phyloP scores from a whole-genome alignment of 2,329 filamentous ascomycete genomes.

The Diaporthe australafricana region DNA sequence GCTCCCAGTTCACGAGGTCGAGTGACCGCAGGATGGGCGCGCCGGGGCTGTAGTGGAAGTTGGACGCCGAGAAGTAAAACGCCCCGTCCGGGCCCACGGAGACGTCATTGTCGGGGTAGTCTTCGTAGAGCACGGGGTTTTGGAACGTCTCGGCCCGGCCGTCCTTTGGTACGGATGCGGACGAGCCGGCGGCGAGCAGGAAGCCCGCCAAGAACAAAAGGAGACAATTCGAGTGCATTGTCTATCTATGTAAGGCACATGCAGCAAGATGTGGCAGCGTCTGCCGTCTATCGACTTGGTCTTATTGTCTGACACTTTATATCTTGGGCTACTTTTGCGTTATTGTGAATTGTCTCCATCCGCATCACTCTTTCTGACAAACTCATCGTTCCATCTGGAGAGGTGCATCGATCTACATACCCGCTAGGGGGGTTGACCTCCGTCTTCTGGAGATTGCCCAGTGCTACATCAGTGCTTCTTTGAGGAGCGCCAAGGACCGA shows the following conservation, averaged over 20 bases:
- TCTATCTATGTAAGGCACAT: background rate
- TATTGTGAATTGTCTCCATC: background rate
- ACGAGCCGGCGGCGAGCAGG: conserved; percentile 1
- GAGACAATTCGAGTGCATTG: conserved; percentile 10
- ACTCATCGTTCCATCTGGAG: background rate
- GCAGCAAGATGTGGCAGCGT: background rate
- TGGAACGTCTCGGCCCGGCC: conserved; percentile 15
- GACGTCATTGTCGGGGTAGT: conserved; percentile 47
- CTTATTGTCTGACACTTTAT: background rate
- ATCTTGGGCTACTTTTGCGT: background rate
- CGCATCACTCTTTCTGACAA: background rate
- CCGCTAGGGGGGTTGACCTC: conserved; percentile 15
- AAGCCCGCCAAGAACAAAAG: background rate
- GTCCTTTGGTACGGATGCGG: background rate
- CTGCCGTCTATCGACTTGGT: background rate
- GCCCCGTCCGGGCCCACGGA: conserved; percentile 7
- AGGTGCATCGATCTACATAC: background rate
- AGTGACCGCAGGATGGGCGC: conserved; percentile 66
- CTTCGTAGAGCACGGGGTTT: conserved; percentile 47
- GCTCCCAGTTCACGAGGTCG: conserved; percentile 65
- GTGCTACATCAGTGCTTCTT: background rate
- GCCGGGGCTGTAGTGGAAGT: conserved; percentile 45
- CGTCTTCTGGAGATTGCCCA: background rate
- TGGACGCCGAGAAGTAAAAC: conserved; percentile 25
- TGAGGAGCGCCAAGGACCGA: background rate